Evolutionary conservation across 2,329 filamentous ascomycete genomes (phyloP).

Genomic region (Colletotrichum eremochloae): DNA sequence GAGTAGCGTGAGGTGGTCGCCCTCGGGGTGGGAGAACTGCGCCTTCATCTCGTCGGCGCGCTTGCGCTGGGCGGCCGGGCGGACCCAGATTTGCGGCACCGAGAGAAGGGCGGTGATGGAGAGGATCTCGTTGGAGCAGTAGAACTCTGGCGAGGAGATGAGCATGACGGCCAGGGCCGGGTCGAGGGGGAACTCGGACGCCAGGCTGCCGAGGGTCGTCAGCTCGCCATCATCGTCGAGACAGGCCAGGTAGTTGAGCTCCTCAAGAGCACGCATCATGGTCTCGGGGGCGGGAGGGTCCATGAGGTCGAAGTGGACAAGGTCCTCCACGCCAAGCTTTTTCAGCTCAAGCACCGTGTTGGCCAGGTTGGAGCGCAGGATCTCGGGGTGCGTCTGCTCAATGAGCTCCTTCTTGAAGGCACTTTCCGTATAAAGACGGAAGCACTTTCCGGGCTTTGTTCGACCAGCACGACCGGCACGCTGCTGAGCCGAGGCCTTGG

Average conservation of each 20-base stretch:
- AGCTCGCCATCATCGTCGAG: conserved; percentile 96
- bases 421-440: conserved; percentile 93
- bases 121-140: conserved; percentile 97
- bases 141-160: conserved; percentile 96
- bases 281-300: conserved; percentile 98
- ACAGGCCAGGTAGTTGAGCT: conserved; percentile 97
- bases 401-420: conserved; percentile 99
- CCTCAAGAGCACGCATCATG: conserved; percentile 96
- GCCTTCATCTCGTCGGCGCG: conserved; percentile 98
- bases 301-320: conserved; percentile 99
- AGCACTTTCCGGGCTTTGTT: conserved; percentile 98
- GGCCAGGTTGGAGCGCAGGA: conserved; percentile 92
- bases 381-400: conserved; percentile 96
- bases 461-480: conserved; percentile 98
- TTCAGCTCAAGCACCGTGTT: conserved; percentile 97
- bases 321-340: conserved; percentile 94
- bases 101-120: conserved; percentile 95
- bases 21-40: conserved; percentile 91
- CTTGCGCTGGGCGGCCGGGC: conserved; percentile 86
- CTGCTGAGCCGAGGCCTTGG: conserved; percentile 96
- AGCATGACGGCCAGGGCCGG: conserved; percentile 97
- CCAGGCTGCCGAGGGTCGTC: conserved; percentile 85
- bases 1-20: conserved; percentile 94
- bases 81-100: conserved; percentile 93
- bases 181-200: conserved; percentile 95